A percentile compares a stretch with the other conserved stretches of the same genome.
These are phyloP conservation scores for Jackrogersella minutella DNA, from an alignment of 495 filamentous ascomycete species.

Conservation along the genomic window DNA sequence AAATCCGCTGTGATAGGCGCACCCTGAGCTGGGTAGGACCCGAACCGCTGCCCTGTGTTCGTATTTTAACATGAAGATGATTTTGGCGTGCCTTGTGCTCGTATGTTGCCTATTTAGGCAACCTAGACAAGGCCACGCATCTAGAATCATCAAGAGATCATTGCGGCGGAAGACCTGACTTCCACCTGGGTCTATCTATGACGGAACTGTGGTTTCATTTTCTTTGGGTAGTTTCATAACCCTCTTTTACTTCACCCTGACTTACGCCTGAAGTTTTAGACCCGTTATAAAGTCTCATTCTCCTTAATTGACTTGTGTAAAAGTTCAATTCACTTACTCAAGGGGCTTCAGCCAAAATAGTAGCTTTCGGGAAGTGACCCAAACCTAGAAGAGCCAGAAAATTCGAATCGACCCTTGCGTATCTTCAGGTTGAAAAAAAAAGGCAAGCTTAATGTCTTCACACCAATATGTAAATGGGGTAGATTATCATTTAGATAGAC, in stretches of 20 bases:
- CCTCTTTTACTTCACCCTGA: too few relatives aligned
- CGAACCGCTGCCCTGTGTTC: background rate
- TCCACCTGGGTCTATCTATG: background rate
- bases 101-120: slow-evolving; percentile 16
- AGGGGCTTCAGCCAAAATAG: too few relatives aligned
- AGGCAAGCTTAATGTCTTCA: background rate
- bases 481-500: background rate
- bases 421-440: background rate
- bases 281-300: too few relatives aligned
- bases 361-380: too few relatives aligned
- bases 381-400: too few relatives aligned
- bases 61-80: slow-evolving; percentile 28
- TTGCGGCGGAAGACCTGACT: background rate
- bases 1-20: background rate
- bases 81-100: slow-evolving; percentile 6
- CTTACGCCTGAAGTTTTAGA: too few relatives aligned
- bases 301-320: too few relatives aligned
- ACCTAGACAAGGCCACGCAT: slow-evolving; percentile 7
- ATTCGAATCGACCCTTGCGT: background rate
- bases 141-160: background rate
- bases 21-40: background rate
- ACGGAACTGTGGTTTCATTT: too few relatives aligned
- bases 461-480: background rate
- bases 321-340: too few relatives aligned
- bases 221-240: too few relatives aligned